Evolutionary conservation across 1,284 basidiomycete species (phyloP), one percentile per base, ranked within the genome.

Genomic region (Golubevia sp.): DNA sequence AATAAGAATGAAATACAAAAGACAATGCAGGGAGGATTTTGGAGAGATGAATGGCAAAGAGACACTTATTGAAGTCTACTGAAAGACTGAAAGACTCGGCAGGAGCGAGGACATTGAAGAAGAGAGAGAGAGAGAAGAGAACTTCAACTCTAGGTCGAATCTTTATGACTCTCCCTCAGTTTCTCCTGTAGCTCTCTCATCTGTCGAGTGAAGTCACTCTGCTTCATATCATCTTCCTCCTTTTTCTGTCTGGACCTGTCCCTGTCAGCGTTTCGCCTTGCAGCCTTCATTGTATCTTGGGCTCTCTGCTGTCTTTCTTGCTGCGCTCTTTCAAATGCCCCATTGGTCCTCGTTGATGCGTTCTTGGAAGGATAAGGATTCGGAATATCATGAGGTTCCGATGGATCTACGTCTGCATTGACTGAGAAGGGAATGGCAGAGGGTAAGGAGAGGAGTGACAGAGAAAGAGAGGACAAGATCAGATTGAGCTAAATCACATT

Each of bases 371-470:
- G 59, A 20, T 73, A 76, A 0, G 74, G 74, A 11, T 69, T 68
- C 4, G 74, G 72, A 55, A 67, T 63, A 52, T 76, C 58, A 51
- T 76, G 74, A 30, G 73, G 74, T 53, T 76, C 74, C 13, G 72
- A 72, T 15, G 48, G 38, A 55, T 68, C 67, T 18, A 62, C 38
- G 5, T 65, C 63, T 61, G 13, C 55, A 3, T 24, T 13, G 8
- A 50, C 49, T 44, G 52, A 49, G 21, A 52, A 50, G 49, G 53
- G 38, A 21, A 30, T 2, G 44, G 30, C 8, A 23, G 49, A 50
- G 25, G 13, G 30, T 48, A 56, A 20, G 30, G 52, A 21, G 60
- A 21, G 25, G 20, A 62, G 15, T 13, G 6, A 18, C n/a, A 34
- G 6, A 59, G 5, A 58, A 18, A 58, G 30, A n/a, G n/a, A n/a